These are phyloP conservation scores for Cruciata laevipes DNA, from an alignment of 257 asterid species.

Conservation along the genomic window DNA sequence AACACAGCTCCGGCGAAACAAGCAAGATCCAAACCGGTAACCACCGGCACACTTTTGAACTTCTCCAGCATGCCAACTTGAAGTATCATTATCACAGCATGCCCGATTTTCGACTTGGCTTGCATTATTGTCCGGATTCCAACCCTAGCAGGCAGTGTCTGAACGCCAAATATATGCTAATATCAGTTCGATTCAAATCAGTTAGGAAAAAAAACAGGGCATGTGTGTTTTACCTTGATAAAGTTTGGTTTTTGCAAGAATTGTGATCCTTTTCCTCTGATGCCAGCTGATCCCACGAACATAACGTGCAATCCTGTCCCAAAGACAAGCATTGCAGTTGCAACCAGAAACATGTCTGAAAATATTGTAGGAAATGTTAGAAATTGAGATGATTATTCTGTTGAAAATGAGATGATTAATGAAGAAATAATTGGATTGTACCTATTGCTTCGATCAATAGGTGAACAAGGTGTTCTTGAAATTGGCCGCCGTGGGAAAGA, in stretches of 20 bases:
- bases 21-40: conserved; percentile 60
- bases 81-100: conserved; percentile 63
- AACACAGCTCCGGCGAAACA: conserved; percentile 68
- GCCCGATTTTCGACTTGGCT: conserved; percentile 80
- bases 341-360: conserved; percentile 78
- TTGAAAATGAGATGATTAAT: background rate
- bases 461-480: conserved; percentile 47
- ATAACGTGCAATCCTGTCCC: conserved; percentile 58
- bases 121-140: conserved; percentile 52
- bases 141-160: conserved; percentile 43
- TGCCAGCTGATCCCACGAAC: conserved; percentile 51
- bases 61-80: conserved; percentile 81
- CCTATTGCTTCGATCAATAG: conserved; percentile 69
- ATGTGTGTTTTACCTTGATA: conserved; percentile 14
- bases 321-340: conserved; percentile 71
- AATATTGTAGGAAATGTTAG: background rate
- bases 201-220: background rate
- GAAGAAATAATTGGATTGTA: conserved; percentile 12
- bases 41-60: conserved; percentile 51
- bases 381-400: background rate
- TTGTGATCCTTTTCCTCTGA: conserved; percentile 13
- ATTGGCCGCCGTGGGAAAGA: conserved; percentile 30
- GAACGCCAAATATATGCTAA: conserved; percentile 15
- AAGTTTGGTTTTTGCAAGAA: conserved; percentile 18
- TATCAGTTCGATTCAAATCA: background rate